Evolutionary conservation across 306 rosid genomes (phyloP), one percentile per base, ranked within the genome.

Genomic region (Medicago truncatula): DNA sequence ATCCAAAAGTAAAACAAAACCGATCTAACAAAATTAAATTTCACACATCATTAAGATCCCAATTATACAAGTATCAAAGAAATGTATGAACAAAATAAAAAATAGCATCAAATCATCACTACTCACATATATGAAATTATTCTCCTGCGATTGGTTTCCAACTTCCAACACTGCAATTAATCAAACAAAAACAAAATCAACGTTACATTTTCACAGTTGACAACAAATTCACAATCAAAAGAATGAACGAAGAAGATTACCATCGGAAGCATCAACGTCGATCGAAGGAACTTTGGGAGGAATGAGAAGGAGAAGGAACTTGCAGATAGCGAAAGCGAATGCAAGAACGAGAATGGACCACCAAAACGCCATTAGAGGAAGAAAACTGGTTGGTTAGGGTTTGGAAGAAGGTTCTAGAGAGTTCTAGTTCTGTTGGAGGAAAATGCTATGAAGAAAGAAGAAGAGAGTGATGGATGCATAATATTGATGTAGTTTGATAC

Each of bases 221-320:
- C 67, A 17, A 49, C 28, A 67, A 73, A 58, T 66, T 25, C 4
- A 40, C 0, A 44, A 12, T 58, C 10, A 23, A 54, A 58, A 62
- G 50, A 31, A 6, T 41, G 52, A 66, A 7, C 11, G 47, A 38
- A 49, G 9, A 58, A 76, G 66, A 58, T 78, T 86, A 92, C 99
- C 97, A 38, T 90, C 99, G 64, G 97, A 95, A 50, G 90, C 84
- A 56, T 95, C 97, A 70, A 95, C 97, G 8, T 95, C 91, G 64
- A 92, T 89, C 57, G 97, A 89, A 73, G 97, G 97, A 79, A 95
- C 91, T 71, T 90, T 95, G 18, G 88, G 93, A 82, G 99, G 98
- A 83, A 92, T 95, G 77, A 95, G 99, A 80, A 87, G 73, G 73
- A 92, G 83, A 60, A 95, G 98, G 82, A 95, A 83, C 80, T 88